Percentiles rank a stretch among this genome's conserved stretches.
Conservation (phyloP, 1,284 basidiomycete genomes). For the Heterobasidion irregulare region DNA sequence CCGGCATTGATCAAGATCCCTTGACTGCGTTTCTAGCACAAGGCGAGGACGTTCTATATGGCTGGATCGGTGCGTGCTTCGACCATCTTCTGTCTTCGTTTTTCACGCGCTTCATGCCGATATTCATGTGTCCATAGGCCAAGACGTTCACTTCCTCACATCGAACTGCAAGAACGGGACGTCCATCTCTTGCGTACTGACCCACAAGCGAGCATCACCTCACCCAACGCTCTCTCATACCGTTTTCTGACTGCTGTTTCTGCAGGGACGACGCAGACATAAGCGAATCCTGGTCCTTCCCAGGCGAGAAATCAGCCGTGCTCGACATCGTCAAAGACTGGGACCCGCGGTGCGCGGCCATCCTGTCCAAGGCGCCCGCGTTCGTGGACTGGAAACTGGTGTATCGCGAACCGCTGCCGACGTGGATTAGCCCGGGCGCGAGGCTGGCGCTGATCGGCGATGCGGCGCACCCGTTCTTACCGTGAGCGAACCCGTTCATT, state of each 20-base stretch:
- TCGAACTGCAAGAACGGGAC: constrained; percentile 14
- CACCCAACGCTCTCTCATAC: background rate
- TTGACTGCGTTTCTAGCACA: constrained; percentile 14
- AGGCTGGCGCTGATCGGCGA: constrained; percentile 21
- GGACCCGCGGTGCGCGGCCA: constrained; percentile 21
- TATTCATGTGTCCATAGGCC: constrained; percentile 6
- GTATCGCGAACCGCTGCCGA: constrained; percentile 21
- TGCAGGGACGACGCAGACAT: constrained; percentile 18
- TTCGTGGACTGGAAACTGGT: constrained; percentile 24
- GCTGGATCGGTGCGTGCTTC: constrained; percentile 14
- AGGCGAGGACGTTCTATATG: constrained; percentile 16
- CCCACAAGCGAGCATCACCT: constrained; percentile 13
- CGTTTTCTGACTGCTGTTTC: background rate
- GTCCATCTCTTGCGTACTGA: constrained; percentile 18
- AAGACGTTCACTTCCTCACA: constrained; percentile 19
- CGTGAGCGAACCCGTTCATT: constrained; percentile 10
- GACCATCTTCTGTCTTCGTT: background rate
- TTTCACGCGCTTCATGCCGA: background rate
- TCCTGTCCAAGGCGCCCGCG: constrained; percentile 16
- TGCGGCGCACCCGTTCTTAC: constrained; percentile 22
- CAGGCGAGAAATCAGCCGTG: constrained; percentile 19
- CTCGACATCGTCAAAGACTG: constrained; percentile 19
- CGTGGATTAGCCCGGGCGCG: constrained; percentile 19
- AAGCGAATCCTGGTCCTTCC: constrained; percentile 15
- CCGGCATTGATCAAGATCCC: constrained; percentile 18